phyloP scores from a whole-genome alignment of 2,329 filamentous ascomycete genomes.

The Mollisia scopiformis region DNA sequence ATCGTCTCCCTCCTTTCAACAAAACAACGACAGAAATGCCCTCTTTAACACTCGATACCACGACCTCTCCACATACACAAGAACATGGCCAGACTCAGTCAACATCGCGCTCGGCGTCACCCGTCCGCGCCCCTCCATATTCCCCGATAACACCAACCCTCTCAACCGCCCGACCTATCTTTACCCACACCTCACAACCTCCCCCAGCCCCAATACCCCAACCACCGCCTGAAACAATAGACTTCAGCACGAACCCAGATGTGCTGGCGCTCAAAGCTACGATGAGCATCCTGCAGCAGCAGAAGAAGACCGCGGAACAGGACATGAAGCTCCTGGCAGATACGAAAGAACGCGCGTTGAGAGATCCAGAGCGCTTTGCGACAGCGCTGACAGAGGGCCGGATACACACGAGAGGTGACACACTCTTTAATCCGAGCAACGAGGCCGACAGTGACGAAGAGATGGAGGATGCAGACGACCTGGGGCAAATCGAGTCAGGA shows the following conservation, averaged over 20 bases:
- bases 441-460: conserved; percentile 37
- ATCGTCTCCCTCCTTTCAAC: not conserved
- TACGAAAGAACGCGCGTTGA: conserved; percentile 71
- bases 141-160: conserved; percentile 37
- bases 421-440: conserved; percentile 24
- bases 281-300: conserved; percentile 84
- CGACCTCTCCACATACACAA: not conserved
- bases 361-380: conserved; percentile 73
- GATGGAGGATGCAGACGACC: conserved; percentile 26
- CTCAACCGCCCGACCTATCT: conserved; percentile 29
- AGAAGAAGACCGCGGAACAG: conserved; percentile 74
- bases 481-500: conserved; percentile 19
- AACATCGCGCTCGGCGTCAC: conserved; percentile 31
- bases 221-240: conserved; percentile 50
- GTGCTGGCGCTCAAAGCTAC: conserved; percentile 84
- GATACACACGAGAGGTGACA: conserved; percentile 42
- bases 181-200: conserved; percentile 50
- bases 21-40: conserved; percentile 25
- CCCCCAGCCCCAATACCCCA: conserved; percentile 45
- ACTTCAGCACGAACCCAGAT: conserved; percentile 74
- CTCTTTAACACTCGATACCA: conserved; percentile 29
- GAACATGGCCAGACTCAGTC: not conserved
- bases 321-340: conserved; percentile 74
- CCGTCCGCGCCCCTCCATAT: conserved; percentile 31
- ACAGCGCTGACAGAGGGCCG: conserved; percentile 67